Evolutionary conservation across 129 eudicot species (phyloP).

Genomic region (Mikania micrantha): DNA sequence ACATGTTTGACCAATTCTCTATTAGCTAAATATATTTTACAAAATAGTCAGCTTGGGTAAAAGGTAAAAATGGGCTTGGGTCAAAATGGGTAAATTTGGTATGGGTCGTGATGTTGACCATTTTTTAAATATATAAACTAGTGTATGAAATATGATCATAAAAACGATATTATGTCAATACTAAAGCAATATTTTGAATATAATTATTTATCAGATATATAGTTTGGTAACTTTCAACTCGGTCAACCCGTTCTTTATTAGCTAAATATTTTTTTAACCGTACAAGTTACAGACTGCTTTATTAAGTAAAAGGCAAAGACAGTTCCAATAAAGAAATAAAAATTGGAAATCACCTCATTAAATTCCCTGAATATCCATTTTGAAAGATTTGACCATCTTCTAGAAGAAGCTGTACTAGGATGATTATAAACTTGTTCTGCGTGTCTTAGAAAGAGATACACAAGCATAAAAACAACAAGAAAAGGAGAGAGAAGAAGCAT

Average conservation of each 20-base stretch:
- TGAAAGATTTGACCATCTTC: conserved; percentile 92
- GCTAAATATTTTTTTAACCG: not conserved
- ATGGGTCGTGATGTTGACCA: too few species aligned
- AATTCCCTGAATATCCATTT: conserved; percentile 87
- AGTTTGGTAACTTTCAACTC: not conserved
- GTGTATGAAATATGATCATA: not conserved
- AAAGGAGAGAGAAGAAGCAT: conserved; percentile 88
- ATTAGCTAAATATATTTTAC: too few species aligned
- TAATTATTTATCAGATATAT: not conserved
- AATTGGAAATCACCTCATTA: conserved; percentile 47
- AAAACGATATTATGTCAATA: too few species aligned
- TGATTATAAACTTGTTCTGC: conserved; percentile 89
- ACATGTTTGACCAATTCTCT: not conserved
- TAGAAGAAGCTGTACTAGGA: conserved; percentile 83
- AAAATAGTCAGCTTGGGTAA: too few species aligned
- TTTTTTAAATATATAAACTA: too few species aligned
- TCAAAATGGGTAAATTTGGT: too few species aligned
- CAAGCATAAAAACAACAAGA: conserved; percentile 78
- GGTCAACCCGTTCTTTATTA: not conserved
- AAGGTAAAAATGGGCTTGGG: too few species aligned
- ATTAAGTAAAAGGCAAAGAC: not conserved
- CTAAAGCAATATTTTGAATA: too few species aligned
- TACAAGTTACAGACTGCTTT: not conserved
- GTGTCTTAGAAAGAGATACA: conserved; percentile 83
- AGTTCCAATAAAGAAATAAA: not conserved